phyloP scores from a whole-genome alignment of 257 asterid genomes.

The Paraleonurus japonicus region DNA sequence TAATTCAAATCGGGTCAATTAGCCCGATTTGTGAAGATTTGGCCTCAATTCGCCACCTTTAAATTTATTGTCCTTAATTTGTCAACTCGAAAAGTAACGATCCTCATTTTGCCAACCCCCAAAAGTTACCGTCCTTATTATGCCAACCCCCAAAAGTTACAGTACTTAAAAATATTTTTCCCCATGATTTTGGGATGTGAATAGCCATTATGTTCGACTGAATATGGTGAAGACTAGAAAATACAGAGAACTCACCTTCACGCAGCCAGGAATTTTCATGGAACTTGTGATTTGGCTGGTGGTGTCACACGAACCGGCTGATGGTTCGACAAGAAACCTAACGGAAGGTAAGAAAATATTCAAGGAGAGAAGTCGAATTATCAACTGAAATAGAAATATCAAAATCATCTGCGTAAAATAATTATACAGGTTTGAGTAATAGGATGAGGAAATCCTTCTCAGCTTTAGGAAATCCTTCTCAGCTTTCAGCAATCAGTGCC shows the following conservation, averaged over 20 bases:
- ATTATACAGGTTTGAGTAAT: background rate
- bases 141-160: too few relatives aligned
- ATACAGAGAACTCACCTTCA: constrained; percentile 17
- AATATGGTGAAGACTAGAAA: background rate
- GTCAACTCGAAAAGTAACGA: too few relatives aligned
- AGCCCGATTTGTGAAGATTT: too few relatives aligned
- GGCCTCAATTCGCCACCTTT: too few relatives aligned
- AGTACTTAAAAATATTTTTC: too few relatives aligned
- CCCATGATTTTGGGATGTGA: background rate
- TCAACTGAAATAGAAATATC: background rate
- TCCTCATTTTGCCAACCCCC: too few relatives aligned
- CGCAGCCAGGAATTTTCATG: background rate
- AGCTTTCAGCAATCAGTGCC: background rate
- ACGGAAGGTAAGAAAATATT: background rate
- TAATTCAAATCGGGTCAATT: too few relatives aligned
- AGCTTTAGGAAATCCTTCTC: background rate
- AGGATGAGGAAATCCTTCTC: background rate
- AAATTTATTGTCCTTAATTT: too few relatives aligned
- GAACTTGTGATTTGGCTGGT: background rate
- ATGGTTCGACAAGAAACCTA: constrained; percentile 18
- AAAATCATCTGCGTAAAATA: background rate
- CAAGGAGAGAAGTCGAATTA: constrained; percentile 1
- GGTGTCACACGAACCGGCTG: background rate
- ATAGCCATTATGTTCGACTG: background rate
- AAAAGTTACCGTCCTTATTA: too few relatives aligned